phyloP scores from a whole-genome alignment of 2,329 filamentous ascomycete species.

The Teratosphaeria epicoccoides region DNA sequence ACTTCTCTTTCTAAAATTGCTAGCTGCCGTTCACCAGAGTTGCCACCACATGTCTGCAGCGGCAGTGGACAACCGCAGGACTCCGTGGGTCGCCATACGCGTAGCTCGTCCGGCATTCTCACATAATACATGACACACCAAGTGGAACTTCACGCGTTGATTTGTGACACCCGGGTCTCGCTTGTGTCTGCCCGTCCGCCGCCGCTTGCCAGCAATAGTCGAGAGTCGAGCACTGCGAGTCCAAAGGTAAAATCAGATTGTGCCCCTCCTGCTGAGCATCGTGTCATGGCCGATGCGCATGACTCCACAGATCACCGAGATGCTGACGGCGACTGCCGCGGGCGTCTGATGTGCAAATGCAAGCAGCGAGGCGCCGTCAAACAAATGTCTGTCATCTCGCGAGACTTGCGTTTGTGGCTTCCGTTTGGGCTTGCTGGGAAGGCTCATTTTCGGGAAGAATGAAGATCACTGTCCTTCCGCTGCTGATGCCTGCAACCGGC shows the following conservation, averaged over 20 bases:
- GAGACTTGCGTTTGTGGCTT: not conserved
- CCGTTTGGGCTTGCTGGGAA: not conserved
- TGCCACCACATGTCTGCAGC: not conserved
- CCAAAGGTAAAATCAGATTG: not conserved
- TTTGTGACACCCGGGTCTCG: not conserved
- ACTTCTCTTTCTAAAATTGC: not conserved
- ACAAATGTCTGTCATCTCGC: not conserved
- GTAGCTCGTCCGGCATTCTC: not conserved
- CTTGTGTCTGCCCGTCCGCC: not conserved
- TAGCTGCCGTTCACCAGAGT: not conserved
- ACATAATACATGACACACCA: not conserved
- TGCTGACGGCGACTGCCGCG: not conserved
- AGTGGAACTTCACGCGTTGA: not conserved
- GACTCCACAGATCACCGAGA: not conserved
- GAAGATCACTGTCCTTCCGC: not conserved
- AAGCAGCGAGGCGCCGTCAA: not conserved
- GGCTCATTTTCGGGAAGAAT: not conserved
- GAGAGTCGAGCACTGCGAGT: not conserved
- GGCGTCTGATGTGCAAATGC: not conserved
- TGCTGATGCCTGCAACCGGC: not conserved
- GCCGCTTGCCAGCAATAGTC: not conserved
- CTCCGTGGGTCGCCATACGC: not conserved
- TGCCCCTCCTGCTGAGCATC: not conserved
- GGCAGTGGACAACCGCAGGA: not conserved
- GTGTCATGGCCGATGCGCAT: not conserved